Conservation (phyloP, 2,329 filamentous ascomycete species). For the Venturia pyrina region DNA sequence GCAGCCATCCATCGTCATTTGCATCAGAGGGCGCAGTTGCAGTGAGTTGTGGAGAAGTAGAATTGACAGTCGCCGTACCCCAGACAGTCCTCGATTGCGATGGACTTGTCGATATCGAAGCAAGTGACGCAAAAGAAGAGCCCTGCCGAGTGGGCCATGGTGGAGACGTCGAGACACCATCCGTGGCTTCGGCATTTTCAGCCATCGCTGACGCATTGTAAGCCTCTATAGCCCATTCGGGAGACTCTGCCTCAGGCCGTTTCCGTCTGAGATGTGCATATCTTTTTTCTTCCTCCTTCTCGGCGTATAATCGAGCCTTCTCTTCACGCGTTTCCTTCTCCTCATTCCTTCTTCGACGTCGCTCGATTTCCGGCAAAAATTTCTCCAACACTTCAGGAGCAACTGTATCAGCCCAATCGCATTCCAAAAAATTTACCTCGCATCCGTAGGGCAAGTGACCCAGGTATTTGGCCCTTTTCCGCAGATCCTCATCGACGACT, state of each 20-base stretch:
- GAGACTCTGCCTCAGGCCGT: constrained; percentile 42
- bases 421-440: constrained; percentile 82
- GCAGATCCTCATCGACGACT: constrained; percentile 74
- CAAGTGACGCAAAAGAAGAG: constrained; percentile 56
- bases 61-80: constrained; percentile 66
- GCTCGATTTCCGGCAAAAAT: constrained; percentile 68
- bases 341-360: constrained; percentile 62
- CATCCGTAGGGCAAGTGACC: constrained; percentile 83
- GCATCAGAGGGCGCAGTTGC: constrained; percentile 26
- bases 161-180: neutral
- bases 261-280: constrained; percentile 57
- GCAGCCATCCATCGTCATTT: constrained; percentile 74
- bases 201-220: constrained; percentile 27
- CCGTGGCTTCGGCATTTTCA: constrained; percentile 22
- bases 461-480: constrained; percentile 78
- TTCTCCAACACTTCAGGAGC: constrained; percentile 61
- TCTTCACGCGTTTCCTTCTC: constrained; percentile 84
- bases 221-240: constrained; percentile 40
- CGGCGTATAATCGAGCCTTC: constrained; percentile 70
- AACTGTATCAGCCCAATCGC: constrained; percentile 89
- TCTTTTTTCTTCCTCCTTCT: constrained; percentile 63
- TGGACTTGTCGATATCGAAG: constrained; percentile 73
- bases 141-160: constrained; percentile 30
- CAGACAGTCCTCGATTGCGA: constrained; percentile 72
- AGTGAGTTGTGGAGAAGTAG: constrained; percentile 46